A percentile compares a stretch with the other conserved stretches of the same genome.
phyloP scores from a whole-genome alignment of 2,329 filamentous ascomycete genomes.

The Cephalotrichum gorgonifer region DNA sequence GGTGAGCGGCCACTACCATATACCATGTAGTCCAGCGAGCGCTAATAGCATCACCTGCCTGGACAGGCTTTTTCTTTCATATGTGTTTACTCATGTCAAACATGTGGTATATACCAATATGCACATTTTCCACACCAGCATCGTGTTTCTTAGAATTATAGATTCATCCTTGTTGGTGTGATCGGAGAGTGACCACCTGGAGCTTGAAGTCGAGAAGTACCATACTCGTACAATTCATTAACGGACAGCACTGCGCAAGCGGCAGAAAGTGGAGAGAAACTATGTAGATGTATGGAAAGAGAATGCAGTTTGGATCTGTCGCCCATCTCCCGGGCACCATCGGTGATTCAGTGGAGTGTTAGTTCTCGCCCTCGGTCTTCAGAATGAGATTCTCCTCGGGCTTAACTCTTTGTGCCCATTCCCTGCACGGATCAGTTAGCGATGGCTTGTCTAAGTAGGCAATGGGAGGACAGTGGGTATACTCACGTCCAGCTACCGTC shows the following conservation, averaged over 20 bases:
- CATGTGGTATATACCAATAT: no score
- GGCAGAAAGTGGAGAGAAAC: background rate
- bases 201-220: constrained; percentile 3
- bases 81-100: no score
- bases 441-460: background rate
- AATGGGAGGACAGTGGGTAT: background rate
- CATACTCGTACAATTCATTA: constrained; percentile 2
- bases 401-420: constrained; percentile 58
- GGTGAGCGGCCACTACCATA: no score
- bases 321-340: no score
- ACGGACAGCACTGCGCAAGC: background rate
- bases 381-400: constrained; percentile 52
- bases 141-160: background rate
- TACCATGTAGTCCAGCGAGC: no score
- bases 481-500: constrained; percentile 97
- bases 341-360: background rate
- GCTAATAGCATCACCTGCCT: no score
- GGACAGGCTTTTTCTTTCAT: no score
- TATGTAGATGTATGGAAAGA: background rate
- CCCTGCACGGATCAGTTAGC: constrained; percentile 29
- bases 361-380: constrained; percentile 29
- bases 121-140: no score
- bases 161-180: background rate
- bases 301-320: no score
- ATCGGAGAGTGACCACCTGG: background rate